phyloP scores from a whole-genome alignment of 139 green algal genomes.

The Closterium sp. region DNA sequence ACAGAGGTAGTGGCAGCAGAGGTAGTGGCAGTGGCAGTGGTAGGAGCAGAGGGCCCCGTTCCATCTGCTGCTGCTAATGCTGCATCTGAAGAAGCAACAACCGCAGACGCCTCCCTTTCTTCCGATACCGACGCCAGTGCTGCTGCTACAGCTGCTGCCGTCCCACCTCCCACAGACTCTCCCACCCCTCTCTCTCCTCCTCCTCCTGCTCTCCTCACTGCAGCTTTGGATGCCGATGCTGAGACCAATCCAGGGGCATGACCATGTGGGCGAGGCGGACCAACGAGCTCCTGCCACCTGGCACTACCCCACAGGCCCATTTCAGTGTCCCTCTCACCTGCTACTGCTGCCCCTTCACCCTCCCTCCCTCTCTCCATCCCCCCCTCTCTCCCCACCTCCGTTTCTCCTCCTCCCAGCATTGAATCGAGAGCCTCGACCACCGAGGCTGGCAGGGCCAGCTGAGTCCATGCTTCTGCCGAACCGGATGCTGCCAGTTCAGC shows the following conservation, averaged over 20 bases:
- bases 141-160: background rate
- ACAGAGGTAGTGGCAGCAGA: background rate
- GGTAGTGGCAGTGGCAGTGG: no score
- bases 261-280: background rate
- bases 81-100: no score
- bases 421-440: background rate
- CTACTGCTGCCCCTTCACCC: background rate
- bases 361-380: background rate
- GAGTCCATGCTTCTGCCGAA: background rate
- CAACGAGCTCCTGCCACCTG: background rate
- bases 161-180: background rate
- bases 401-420: background rate
- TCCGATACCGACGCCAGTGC: background rate
- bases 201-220: background rate
- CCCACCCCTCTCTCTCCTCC: background rate
- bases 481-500: no score
- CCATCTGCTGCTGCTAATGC: background rate
- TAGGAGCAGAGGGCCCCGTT: background rate
- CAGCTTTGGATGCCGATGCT: background rate
- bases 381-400: background rate
- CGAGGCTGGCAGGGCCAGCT: background rate
- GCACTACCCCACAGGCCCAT: background rate
- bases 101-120: background rate
- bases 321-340: background rate
- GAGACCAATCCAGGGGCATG: background rate